These are phyloP conservation scores for Debaryomyces singareniensis DNA, from an alignment of 1,139 yeast species.

Conservation along the genomic window DNA sequence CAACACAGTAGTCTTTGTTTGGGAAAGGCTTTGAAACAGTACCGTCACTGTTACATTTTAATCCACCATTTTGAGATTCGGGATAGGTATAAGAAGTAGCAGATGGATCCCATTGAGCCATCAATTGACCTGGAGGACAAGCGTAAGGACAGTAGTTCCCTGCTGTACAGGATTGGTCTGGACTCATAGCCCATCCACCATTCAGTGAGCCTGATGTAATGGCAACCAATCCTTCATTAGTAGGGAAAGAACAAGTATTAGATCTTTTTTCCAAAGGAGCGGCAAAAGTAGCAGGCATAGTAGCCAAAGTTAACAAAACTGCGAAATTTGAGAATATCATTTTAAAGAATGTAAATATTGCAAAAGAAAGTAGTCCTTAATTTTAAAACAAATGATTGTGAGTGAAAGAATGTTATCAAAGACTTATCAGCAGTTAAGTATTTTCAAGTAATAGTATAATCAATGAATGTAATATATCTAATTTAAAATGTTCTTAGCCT, in stretches of 20 bases:
- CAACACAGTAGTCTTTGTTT: conserved; percentile 58
- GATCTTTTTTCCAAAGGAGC: conserved; percentile 25
- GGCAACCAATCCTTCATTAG: conserved; percentile 57
- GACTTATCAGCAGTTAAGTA: no score
- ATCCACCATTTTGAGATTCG: conserved; percentile 76
- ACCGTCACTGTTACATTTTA: conserved; percentile 69
- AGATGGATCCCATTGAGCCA: conserved; percentile 70
- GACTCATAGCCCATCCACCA: conserved; percentile 87
- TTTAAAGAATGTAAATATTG: no score
- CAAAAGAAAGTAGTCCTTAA: not conserved
- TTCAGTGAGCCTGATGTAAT: conserved; percentile 53
- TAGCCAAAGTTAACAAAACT: conserved; percentile 10
- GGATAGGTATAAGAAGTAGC: conserved; percentile 59
- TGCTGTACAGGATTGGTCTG: conserved; percentile 64
- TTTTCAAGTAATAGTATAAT: no score
- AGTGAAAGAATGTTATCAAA: no score
- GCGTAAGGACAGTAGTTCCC: conserved; percentile 87
- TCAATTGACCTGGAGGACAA: conserved; percentile 75
- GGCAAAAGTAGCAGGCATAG: conserved; percentile 16
- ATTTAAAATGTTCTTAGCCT: no score
- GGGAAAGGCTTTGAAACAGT: conserved; percentile 56
- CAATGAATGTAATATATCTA: no score
- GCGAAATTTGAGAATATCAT: conserved; percentile 17
- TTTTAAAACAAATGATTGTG: not conserved
- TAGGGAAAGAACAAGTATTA: conserved; percentile 58